Evolutionary conservation across 768 basidiomycete genomes (phyloP).

Genomic region (Suillus sp.): DNA sequence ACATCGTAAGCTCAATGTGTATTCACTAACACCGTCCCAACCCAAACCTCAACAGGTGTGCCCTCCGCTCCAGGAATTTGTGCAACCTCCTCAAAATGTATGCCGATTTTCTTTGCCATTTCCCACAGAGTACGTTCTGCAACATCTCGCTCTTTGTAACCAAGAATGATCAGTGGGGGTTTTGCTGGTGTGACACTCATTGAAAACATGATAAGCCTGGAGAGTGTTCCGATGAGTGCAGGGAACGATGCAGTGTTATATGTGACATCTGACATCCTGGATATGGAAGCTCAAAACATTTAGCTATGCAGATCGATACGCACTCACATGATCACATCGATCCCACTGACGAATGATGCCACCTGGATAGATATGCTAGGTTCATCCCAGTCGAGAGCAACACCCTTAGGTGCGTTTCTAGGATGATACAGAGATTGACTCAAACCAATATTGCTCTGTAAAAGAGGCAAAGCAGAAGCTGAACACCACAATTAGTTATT

Average conservation of each 20-base stretch:
- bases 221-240: constrained; percentile 69
- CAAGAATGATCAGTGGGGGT: constrained; percentile 61
- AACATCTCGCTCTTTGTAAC: constrained; percentile 85
- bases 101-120: constrained; percentile 50
- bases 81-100: constrained; percentile 59
- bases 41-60: constrained; percentile 71
- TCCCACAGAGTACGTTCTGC: constrained; percentile 78
- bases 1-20: not conserved
- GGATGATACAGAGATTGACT: constrained; percentile 42
- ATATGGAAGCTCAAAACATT: not conserved
- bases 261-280: constrained; percentile 91
- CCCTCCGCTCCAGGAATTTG: constrained; percentile 61
- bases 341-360: constrained; percentile 33
- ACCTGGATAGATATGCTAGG: constrained; percentile 51
- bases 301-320: not conserved
- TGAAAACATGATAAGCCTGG: constrained; percentile 42
- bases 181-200: constrained; percentile 20
- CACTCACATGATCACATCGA: constrained; percentile 74
- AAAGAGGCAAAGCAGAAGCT: constrained; percentile 83
- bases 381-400: constrained; percentile 78
- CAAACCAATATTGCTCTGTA: constrained; percentile 65
- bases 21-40: constrained; percentile 35
- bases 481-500: constrained; percentile 4
- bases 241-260: constrained; percentile 90
- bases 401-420: constrained; percentile 32